phyloP scores from a whole-genome alignment of 768 basidiomycete genomes.

The Suillus lakei region DNA sequence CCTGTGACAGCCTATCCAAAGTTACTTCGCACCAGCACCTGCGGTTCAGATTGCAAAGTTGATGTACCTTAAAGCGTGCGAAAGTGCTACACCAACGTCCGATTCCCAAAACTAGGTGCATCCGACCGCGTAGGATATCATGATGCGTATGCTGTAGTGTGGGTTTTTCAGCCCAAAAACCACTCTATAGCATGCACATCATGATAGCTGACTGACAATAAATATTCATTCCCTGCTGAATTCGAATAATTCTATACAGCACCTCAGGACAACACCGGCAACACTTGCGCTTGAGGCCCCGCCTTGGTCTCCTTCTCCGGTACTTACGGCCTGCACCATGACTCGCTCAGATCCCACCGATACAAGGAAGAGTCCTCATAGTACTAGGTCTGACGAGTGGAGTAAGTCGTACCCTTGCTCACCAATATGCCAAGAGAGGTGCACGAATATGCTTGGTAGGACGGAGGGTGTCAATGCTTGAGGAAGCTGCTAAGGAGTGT shows the following conservation, averaged over 20 bases:
- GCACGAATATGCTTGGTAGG: constrained; percentile 79
- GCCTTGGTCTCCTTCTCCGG: constrained; percentile 20
- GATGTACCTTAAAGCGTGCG: too few relatives aligned
- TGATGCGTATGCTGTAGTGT: too few relatives aligned
- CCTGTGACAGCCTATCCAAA: too few relatives aligned
- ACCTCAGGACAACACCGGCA: constrained; percentile 11
- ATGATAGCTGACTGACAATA: too few relatives aligned
- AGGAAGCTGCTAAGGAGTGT: constrained; percentile 68
- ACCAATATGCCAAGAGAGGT: constrained; percentile 73
- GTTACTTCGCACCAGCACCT: too few relatives aligned
- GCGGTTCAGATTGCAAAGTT: too few relatives aligned
- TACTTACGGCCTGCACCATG: constrained; percentile 30
- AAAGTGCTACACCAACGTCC: too few relatives aligned
- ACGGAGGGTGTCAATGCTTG: constrained; percentile 57
- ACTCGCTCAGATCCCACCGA: constrained; percentile 41
- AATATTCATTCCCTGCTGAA: too few relatives aligned
- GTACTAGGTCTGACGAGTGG: constrained; percentile 85
- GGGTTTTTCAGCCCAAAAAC: too few relatives aligned
- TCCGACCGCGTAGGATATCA: too few relatives aligned
- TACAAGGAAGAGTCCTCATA: constrained; percentile 75
- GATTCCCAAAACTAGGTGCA: too few relatives aligned
- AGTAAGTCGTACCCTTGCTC: constrained; percentile 74
- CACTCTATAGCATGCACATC: too few relatives aligned
- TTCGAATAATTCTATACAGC: neutral
- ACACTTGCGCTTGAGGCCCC: constrained; percentile 16